A percentile compares a stretch with the other conserved stretches of the same genome.
These are phyloP conservation scores for Epichloe sylvatica DNA, from an alignment of 2,329 filamentous ascomycete species.

Conservation along the genomic window DNA sequence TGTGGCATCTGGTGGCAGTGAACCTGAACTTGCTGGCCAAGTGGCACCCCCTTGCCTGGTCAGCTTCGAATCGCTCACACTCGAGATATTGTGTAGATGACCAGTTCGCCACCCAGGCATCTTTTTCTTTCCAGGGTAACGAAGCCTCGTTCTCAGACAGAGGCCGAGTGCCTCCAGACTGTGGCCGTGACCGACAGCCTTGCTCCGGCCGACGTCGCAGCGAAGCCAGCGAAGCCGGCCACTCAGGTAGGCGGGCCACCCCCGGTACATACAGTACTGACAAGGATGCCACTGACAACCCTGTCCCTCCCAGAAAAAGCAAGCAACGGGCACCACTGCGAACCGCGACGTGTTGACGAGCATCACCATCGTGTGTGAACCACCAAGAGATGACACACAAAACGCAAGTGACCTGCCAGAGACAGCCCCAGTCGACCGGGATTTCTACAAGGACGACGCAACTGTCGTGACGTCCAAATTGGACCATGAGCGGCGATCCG, in stretches of 20 bases:
- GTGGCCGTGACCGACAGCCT: not conserved
- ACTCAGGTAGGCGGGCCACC: slow-evolving; percentile 1
- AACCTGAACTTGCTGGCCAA: not conserved
- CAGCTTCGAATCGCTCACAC: not conserved
- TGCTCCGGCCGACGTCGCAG: not conserved
- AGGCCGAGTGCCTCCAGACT: not conserved
- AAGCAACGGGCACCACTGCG: slow-evolving; percentile 1
- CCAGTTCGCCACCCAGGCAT: not conserved
- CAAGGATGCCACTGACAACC: slow-evolving; percentile 3
- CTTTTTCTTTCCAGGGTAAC: not conserved
- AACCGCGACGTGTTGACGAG: slow-evolving; percentile 3
- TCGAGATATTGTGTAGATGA: slow-evolving; percentile 1
- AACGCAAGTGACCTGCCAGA: slow-evolving; percentile 1
- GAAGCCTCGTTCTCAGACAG: not conserved
- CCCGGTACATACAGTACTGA: not conserved
- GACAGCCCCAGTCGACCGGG: not conserved
- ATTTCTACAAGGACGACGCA: not conserved
- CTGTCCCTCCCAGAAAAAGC: slow-evolving; percentile 2
- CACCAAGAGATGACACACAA: not conserved
- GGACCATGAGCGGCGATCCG: slow-evolving; percentile 9
- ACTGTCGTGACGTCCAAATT: not conserved
- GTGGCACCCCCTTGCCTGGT: not conserved
- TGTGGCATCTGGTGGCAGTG: not conserved
- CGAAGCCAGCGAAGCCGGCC: not conserved
- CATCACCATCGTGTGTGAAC: not conserved